Percentiles rank a stretch among this genome's conserved stretches.
These are phyloP conservation scores for Dothistroma pini DNA, from an alignment of 2,329 filamentous ascomycete species.

Conservation along the genomic window DNA sequence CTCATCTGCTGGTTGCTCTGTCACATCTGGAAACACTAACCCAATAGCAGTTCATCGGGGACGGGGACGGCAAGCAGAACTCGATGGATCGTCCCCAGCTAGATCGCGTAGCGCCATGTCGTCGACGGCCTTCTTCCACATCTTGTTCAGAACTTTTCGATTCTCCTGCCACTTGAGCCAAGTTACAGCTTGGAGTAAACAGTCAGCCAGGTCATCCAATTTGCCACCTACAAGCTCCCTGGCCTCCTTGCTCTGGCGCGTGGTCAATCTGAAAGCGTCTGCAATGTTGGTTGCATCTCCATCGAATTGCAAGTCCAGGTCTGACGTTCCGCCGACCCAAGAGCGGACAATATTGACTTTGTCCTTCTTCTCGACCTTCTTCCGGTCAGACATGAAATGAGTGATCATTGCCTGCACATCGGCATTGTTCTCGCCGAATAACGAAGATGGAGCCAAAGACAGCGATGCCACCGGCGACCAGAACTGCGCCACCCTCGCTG, in stretches of 20 bases:
- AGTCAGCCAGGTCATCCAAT: conserved; percentile 78
- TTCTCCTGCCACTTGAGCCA: conserved; percentile 74
- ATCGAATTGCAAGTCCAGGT: conserved; percentile 30
- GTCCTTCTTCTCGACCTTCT: conserved; percentile 49
- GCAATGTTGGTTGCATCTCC: conserved; percentile 38
- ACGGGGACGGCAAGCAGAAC: background rate
- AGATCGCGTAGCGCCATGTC: background rate
- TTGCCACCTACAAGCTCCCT: conserved; percentile 45
- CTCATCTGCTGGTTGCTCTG: background rate
- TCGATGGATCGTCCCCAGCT: background rate
- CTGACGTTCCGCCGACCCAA: conserved; percentile 46
- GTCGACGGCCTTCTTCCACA: conserved; percentile 1
- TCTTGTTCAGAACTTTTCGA: conserved; percentile 1
- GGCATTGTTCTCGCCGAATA: background rate
- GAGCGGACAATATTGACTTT: conserved; percentile 61
- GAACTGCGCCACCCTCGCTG: conserved; percentile 54
- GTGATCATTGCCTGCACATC: background rate
- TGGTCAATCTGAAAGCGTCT: conserved; percentile 31
- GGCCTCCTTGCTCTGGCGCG: conserved; percentile 26
- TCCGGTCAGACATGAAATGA: conserved; percentile 19
- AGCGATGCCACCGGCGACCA: conserved; percentile 44
- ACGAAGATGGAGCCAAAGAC: background rate
- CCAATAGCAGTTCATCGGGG: background rate
- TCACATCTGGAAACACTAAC: background rate
- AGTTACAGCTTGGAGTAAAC: conserved; percentile 70